A percentile compares a stretch with the other conserved stretches of the same genome.
These are phyloP conservation scores for Diaporthe sp. DNA, from an alignment of 2,329 filamentous ascomycete genomes.

Conservation along the genomic window DNA sequence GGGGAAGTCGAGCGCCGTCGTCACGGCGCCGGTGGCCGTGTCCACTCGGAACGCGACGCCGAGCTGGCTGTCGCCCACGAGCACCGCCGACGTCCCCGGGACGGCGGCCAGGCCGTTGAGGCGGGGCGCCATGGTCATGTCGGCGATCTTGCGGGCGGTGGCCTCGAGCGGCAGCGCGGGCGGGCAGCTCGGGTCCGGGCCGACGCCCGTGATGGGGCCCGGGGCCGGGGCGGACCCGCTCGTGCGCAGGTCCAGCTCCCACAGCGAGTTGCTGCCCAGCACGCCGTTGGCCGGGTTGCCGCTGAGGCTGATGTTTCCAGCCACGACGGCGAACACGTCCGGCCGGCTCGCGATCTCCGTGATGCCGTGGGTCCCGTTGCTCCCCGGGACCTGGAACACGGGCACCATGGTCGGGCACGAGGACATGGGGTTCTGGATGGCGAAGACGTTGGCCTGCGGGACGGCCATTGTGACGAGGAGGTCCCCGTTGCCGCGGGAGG, in stretches of 20 bases:
- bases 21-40: conserved; percentile 42
- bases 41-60: conserved; percentile 49
- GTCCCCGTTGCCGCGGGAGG: conserved; percentile 50
- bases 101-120: conserved; percentile 47
- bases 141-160: conserved; percentile 42
- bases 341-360: conserved; percentile 46
- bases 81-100: conserved; percentile 42
- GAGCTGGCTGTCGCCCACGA: conserved; percentile 48
- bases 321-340: conserved; percentile 45
- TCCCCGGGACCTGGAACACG: conserved; percentile 49
- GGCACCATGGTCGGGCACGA: conserved; percentile 44
- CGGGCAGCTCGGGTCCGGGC: conserved; percentile 1
- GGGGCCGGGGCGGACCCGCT: neutral
- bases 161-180: neutral
- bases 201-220: neutral
- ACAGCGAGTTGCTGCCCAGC: conserved; percentile 41
- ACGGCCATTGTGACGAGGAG: conserved; percentile 50
- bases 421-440: conserved; percentile 47
- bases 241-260: conserved; percentile 43
- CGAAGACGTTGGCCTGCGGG: conserved; percentile 48
- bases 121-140: conserved; percentile 42
- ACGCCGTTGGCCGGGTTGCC: conserved; percentile 39
- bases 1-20: conserved; percentile 43
- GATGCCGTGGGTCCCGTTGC: conserved; percentile 50
- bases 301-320: conserved; percentile 39